phyloP scores from a whole-genome alignment of 495 filamentous ascomycete species.

The Penicillium cataractarum region DNA sequence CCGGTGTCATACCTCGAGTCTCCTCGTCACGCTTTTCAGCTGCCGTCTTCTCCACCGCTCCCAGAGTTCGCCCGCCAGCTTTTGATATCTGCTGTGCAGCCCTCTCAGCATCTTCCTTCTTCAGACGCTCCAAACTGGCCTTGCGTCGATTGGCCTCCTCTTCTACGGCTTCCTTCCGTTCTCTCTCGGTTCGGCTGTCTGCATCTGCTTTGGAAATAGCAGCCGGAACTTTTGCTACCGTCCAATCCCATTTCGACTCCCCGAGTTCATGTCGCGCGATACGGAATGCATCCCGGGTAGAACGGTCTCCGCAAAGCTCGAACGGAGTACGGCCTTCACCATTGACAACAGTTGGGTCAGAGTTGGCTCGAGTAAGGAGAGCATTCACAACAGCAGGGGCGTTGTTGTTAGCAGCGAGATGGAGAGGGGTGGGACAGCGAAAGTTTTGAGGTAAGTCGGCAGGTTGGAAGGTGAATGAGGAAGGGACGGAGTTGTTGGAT shows the following conservation, averaged over 20 bases:
- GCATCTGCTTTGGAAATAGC: slow-evolving; percentile 69
- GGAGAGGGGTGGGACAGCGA: slow-evolving; percentile 84
- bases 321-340: slow-evolving; percentile 74
- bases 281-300: slow-evolving; percentile 90
- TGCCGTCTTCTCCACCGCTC: slow-evolving; percentile 62
- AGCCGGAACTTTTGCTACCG: slow-evolving; percentile 68
- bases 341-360: slow-evolving; percentile 73
- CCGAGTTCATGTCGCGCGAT: slow-evolving; percentile 82
- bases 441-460: slow-evolving; percentile 67
- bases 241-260: slow-evolving; percentile 80
- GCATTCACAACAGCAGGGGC: slow-evolving; percentile 71
- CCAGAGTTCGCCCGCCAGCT: slow-evolving; percentile 53
- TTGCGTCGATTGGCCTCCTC: slow-evolving; percentile 63
- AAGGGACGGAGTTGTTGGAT: slow-evolving; percentile 64
- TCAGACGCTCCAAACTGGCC: slow-evolving; percentile 65
- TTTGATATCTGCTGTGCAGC: slow-evolving; percentile 43
- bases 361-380: slow-evolving; percentile 72
- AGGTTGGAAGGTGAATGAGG: slow-evolving; percentile 76
- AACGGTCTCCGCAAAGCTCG: slow-evolving; percentile 82
- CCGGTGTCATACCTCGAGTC: slow-evolving; percentile 77
- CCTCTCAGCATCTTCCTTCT: slow-evolving; percentile 64
- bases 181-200: slow-evolving; percentile 62
- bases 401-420: slow-evolving; percentile 81
- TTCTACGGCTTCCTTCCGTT: slow-evolving; percentile 58
- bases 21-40: slow-evolving; percentile 82